A percentile compares a stretch with the other conserved stretches of the same genome.
Evolutionary conservation across 176 grass and related monocot genomes (phyloP).

Genomic region (Phyllostachys edulis): DNA sequence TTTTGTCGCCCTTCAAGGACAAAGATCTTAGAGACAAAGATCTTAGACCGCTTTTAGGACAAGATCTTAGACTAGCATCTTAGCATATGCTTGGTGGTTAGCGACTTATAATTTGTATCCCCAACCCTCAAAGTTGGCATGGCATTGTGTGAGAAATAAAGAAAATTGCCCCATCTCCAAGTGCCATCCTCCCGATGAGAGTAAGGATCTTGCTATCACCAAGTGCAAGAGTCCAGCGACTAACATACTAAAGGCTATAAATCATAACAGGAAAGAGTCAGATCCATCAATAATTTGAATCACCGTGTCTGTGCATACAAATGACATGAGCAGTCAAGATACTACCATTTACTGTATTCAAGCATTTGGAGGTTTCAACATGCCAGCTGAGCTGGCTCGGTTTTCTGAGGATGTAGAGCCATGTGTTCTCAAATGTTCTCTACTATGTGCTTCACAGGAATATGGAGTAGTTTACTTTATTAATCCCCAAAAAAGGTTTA

Average conservation of each 20-base stretch:
- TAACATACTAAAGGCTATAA: constrained; percentile 9
- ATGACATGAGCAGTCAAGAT: constrained; percentile 14
- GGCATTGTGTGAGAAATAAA: too few relatives aligned
- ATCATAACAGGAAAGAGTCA: not conserved
- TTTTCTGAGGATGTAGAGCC: constrained; percentile 21
- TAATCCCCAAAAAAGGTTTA: not conserved
- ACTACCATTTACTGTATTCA: not conserved
- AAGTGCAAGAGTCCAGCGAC: too few relatives aligned
- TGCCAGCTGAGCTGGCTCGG: not conserved
- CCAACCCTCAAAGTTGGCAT: too few relatives aligned
- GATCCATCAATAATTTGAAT: not conserved
- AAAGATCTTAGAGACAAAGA: too few relatives aligned
- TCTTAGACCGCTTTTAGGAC: too few relatives aligned
- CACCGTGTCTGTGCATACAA: constrained; percentile 13
- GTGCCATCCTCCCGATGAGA: too few relatives aligned
- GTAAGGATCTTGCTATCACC: too few relatives aligned
- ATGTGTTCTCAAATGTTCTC: constrained; percentile 16
- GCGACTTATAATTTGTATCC: too few relatives aligned
- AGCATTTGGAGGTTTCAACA: constrained; percentile 11
- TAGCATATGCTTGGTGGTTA: too few relatives aligned
- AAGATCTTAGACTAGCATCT: too few relatives aligned
- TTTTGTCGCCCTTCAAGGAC: too few relatives aligned
- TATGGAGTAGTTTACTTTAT: constrained; percentile 29
- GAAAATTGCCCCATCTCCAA: too few relatives aligned
- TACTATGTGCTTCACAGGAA: constrained; percentile 13